Conservation (phyloP, 2,329 filamentous ascomycete genomes). For the Alternaria burnsii region DNA sequence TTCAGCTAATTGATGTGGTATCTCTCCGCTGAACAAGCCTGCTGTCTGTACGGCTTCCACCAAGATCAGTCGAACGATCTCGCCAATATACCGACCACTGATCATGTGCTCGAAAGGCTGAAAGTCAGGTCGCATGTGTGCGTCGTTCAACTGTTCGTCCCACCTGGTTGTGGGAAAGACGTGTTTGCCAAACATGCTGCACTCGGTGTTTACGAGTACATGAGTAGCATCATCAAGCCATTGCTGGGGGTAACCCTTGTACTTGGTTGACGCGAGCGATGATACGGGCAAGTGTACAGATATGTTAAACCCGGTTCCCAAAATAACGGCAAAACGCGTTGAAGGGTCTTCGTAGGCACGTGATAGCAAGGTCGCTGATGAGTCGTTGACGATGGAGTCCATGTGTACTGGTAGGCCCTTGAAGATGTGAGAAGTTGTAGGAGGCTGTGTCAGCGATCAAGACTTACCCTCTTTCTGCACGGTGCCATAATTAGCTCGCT, state of each 20-base stretch:
- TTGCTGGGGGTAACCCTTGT: constrained; percentile 61
- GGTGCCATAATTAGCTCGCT: constrained; percentile 67
- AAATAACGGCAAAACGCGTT: constrained; percentile 69
- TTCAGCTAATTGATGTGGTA: constrained; percentile 64
- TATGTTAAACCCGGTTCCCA: constrained; percentile 72
- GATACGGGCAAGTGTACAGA: constrained; percentile 67
- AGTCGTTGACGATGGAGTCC: constrained; percentile 71
- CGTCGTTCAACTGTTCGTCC: constrained; percentile 67
- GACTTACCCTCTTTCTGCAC: constrained; percentile 59
- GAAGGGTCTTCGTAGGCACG: constrained; percentile 68
- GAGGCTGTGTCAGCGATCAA: constrained; percentile 4
- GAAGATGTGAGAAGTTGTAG: constrained; percentile 25
- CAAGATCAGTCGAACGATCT: constrained; percentile 68
- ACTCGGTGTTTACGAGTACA: constrained; percentile 71
- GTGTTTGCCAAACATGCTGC: constrained; percentile 71
- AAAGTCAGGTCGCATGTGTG: constrained; percentile 67
- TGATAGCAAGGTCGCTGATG: constrained; percentile 67
- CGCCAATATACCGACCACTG: constrained; percentile 70
- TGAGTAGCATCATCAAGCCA: constrained; percentile 67
- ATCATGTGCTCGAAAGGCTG: constrained; percentile 72
- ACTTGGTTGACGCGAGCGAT: constrained; percentile 64
- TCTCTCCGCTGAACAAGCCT: constrained; percentile 64
- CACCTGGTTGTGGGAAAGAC: constrained; percentile 67
- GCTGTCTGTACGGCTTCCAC: constrained; percentile 66
- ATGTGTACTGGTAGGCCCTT: constrained; percentile 65